Base-by-base conservation (phyloP, 257 asterid genomes). In the Eustoma russellianum region DNA sequence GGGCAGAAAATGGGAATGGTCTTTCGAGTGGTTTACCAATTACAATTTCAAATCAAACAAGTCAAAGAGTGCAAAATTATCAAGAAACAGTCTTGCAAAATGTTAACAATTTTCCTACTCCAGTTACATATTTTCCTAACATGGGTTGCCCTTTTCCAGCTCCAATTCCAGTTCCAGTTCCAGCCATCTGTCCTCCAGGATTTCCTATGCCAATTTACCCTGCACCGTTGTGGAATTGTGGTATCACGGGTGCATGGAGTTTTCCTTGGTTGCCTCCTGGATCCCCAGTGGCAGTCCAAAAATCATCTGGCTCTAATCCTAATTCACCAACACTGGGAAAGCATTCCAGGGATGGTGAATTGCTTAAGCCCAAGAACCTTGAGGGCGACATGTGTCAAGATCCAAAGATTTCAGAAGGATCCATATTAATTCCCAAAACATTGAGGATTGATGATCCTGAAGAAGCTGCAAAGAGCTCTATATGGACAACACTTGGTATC, bases 381-480 rank as follows among this genome's bases (percentile, higher is more conserved):
- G 64, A 60, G 63, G 62, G 54, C 18, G 17, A 68, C 28, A 59
- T 62, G 11, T 43, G 57, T 17, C 15, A 40, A 5, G 58, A 67
- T 17, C 52, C 38, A n/a, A 73, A 57, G 60, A 59, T 41, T 15
- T 48, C 58, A 7, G 80, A 70, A 59, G 63, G 79, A 45, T 59
- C 83, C 13, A 65, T 83, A 19, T 60, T 88, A 50, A 70, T 83
- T 45, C 94, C 97, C 1, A 85, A 83, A 63, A 83, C 87, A 0
- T 73, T 86, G 83, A 76, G 97, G 70, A 77, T 81, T 16, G 90
- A 81, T 59, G 93, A 89, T 64, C 95, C 88, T 1, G 88, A 80
- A 52, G 97, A 89, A 68, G 93, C 93, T 7, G 93, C 90, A 8
- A 89, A 74, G 77, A 89, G 95, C 60, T 83, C 94, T 0, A 85